These are phyloP conservation scores for Metarhizium sp. DNA, from an alignment of 2,329 filamentous ascomycete genomes.

Conservation along the genomic window DNA sequence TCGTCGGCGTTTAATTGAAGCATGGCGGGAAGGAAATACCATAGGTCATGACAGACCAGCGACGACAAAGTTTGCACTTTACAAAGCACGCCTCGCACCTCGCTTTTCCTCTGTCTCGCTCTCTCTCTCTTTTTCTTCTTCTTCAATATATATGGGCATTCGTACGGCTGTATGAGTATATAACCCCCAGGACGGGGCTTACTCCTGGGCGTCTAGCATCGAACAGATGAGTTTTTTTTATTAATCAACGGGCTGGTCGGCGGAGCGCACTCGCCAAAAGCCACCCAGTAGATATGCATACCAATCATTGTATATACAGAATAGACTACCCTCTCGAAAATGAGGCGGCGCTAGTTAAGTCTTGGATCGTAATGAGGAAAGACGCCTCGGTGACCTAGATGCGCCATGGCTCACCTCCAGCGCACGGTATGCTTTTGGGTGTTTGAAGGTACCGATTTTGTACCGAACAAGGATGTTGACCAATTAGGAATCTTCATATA, in stretches of 20 bases:
- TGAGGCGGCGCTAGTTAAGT: too few species aligned
- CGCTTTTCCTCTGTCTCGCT: background rate
- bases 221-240: background rate
- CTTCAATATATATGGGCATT: too few species aligned
- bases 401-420: background rate
- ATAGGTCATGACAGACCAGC: background rate
- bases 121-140: background rate
- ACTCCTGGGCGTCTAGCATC: too few species aligned
- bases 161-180: too few species aligned
- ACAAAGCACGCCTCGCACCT: background rate
- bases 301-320: background rate
- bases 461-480: too few species aligned
- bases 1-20: background rate
- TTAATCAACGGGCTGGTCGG: background rate
- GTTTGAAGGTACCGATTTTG: too few species aligned
- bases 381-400: background rate
- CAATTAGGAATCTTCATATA: too few species aligned
- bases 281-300: background rate
- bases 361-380: too few species aligned
- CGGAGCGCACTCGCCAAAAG: background rate
- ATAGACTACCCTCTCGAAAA: background rate
- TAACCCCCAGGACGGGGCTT: too few species aligned
- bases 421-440: too few species aligned
- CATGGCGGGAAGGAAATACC: background rate
- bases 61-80: background rate